Evolutionary conservation across 1,284 basidiomycete genomes (phyloP).

Genomic region (Leccinum subspadiceum): DNA sequence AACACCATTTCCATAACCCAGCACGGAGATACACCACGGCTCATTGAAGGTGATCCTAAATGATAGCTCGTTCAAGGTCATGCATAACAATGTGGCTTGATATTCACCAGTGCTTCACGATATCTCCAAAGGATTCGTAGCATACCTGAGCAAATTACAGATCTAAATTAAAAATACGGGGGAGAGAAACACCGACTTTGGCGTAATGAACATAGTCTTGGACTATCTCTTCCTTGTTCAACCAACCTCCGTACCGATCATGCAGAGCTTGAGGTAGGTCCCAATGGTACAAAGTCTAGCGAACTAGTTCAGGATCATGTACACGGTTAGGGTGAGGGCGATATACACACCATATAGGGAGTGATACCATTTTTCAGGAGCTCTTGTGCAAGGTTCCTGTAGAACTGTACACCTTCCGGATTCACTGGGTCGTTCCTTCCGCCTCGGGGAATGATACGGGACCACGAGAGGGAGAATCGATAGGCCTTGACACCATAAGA

Average conservation of each 20-base stretch:
- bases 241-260: constrained; percentile 45
- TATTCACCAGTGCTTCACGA: constrained; percentile 8
- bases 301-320: neutral
- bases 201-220: constrained; percentile 21
- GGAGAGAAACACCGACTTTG: neutral
- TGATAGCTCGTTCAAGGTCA: constrained; percentile 10
- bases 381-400: constrained; percentile 39
- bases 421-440: constrained; percentile 44
- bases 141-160: constrained; percentile 5
- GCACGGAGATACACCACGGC: constrained; percentile 39
- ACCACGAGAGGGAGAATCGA: constrained; percentile 45
- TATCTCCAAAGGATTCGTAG: constrained; percentile 9
- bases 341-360: constrained; percentile 36
- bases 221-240: constrained; percentile 39
- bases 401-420: constrained; percentile 40
- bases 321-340: neutral
- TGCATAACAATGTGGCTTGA: neutral
- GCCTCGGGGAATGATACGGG: constrained; percentile 42
- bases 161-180: neutral
- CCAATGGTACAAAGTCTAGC: constrained; percentile 9
- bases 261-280: constrained; percentile 40
- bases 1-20: constrained; percentile 35
- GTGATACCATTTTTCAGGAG: constrained; percentile 38
- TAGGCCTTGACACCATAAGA: constrained; percentile 38
- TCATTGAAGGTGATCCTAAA: constrained; percentile 40